Evolutionary conservation across 2,329 filamentous ascomycete genomes (phyloP).

Genomic region (Grosmannia huntii): DNA sequence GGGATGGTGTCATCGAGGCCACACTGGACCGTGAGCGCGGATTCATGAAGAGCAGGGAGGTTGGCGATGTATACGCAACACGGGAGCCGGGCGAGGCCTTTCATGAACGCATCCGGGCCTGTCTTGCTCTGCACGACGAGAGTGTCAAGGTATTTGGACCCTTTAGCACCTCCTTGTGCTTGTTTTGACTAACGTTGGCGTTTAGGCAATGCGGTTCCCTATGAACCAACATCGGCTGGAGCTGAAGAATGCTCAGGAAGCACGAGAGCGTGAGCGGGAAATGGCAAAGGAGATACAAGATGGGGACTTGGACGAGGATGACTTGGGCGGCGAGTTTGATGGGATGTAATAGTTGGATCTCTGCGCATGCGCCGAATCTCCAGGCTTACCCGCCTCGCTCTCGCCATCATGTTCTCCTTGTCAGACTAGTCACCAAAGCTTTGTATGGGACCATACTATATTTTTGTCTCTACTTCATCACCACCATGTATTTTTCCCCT

Average conservation of each 20-base stretch:
- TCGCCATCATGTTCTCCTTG: background rate
- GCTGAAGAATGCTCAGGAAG: conserved; percentile 95
- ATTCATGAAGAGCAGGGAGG: conserved; percentile 97
- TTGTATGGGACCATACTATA: background rate
- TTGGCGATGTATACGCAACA: conserved; percentile 92
- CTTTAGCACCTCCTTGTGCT: background rate
- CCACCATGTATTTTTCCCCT: background rate
- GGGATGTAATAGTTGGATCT: conserved; percentile 55
- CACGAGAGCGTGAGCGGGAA: conserved; percentile 89
- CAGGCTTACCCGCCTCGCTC: too few species aligned
- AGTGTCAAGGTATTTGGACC: conserved; percentile 70
- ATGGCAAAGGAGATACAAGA: conserved; percentile 99
- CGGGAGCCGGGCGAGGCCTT: conserved; percentile 93
- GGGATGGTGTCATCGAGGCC: conserved; percentile 94
- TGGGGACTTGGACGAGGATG: conserved; percentile 91
- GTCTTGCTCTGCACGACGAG: conserved; percentile 86
- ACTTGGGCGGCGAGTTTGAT: conserved; percentile 90
- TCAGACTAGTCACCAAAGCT: background rate
- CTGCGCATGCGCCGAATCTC: background rate
- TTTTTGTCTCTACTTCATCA: background rate
- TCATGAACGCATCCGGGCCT: conserved; percentile 90
- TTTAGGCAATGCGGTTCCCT: conserved; percentile 89
- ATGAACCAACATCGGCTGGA: conserved; percentile 98
- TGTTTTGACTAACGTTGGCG: background rate
- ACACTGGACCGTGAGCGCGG: conserved; percentile 87